Evolutionary conservation across 192 early-diverging fungal genomes (phyloP).

Genomic region (Coemansia sp.): DNA sequence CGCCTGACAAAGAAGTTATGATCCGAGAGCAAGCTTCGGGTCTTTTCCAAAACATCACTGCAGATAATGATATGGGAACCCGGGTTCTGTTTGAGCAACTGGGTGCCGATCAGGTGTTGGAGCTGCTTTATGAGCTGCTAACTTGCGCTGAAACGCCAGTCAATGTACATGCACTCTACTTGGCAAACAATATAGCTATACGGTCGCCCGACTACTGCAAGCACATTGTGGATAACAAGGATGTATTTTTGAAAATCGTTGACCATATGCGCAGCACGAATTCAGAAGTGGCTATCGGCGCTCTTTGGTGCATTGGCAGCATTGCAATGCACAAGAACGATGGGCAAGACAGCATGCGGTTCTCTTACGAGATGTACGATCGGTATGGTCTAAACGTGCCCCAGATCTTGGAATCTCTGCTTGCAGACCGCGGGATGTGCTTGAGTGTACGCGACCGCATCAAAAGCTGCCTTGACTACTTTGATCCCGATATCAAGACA

Average conservation of each 20-base stretch:
- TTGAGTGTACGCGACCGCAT: constrained; percentile 44
- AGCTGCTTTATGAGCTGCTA: constrained; percentile 24
- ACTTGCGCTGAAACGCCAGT: constrained; percentile 5
- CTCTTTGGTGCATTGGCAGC: constrained; percentile 51
- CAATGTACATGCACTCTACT: constrained; percentile 39
- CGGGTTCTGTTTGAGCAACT: constrained; percentile 20
- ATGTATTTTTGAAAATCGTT: constrained; percentile 26
- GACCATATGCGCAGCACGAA: constrained; percentile 4
- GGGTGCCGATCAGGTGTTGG: constrained; percentile 15
- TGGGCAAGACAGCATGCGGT: background rate
- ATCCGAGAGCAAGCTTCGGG: constrained; percentile 41
- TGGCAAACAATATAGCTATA: constrained; percentile 43
- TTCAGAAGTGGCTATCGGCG: constrained; percentile 39
- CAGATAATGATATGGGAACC: constrained; percentile 27
- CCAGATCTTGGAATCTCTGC: constrained; percentile 20
- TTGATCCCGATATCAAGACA: background rate
- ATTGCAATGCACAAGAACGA: constrained; percentile 23
- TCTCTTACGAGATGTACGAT: constrained; percentile 8
- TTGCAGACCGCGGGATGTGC: constrained; percentile 13
- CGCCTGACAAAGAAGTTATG: constrained; percentile 12
- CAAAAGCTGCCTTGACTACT: constrained; percentile 44
- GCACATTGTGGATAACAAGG: constrained; percentile 15
- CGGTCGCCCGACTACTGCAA: constrained; percentile 21
- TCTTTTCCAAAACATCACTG: constrained; percentile 34
- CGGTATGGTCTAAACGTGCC: constrained; percentile 20